Percentiles rank a stretch among this genome's conserved stretches.
phyloP scores from a whole-genome alignment of 2,329 filamentous ascomycete genomes.

The Didymella arachidicola region DNA sequence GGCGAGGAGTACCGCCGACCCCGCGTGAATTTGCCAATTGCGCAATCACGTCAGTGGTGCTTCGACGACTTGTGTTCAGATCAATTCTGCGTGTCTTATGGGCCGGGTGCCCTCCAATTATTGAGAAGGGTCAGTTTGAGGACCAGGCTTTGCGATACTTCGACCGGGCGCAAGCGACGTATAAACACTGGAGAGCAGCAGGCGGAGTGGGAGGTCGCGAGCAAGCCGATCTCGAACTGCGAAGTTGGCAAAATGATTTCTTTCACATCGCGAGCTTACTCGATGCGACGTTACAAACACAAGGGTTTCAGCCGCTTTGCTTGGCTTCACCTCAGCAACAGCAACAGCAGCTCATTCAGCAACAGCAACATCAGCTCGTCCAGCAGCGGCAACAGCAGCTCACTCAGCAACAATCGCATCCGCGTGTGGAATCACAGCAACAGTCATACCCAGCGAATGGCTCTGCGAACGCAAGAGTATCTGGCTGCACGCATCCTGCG shows the following conservation, averaged over 20 bases:
- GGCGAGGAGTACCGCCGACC: constrained; percentile 60
- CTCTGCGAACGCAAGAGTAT: background rate
- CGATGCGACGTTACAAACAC: constrained; percentile 1
- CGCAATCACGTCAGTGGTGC: constrained; percentile 57
- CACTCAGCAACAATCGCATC: background rate
- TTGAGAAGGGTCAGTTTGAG: constrained; percentile 18
- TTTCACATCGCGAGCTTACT: constrained; percentile 9
- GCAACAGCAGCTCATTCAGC: background rate
- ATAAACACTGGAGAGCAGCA: background rate
- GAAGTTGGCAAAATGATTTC: constrained; percentile 13
- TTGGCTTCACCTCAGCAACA: background rate
- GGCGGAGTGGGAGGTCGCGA: background rate
- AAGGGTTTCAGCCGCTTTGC: background rate
- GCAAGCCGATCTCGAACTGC: constrained; percentile 14
- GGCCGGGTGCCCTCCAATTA: background rate
- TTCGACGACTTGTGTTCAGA: constrained; percentile 65
- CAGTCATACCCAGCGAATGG: background rate
- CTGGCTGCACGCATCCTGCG: background rate
- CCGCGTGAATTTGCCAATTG: constrained; percentile 64
- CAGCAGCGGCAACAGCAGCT: background rate
- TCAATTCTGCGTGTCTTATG: constrained; percentile 58
- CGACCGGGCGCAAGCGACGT: background rate
- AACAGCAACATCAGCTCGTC: background rate
- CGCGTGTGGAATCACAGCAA: background rate
- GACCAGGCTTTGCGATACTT: background rate